These are phyloP conservation scores for Backusella tarrabulga DNA, from an alignment of 192 early-diverging fungal species.

Conservation along the genomic window DNA sequence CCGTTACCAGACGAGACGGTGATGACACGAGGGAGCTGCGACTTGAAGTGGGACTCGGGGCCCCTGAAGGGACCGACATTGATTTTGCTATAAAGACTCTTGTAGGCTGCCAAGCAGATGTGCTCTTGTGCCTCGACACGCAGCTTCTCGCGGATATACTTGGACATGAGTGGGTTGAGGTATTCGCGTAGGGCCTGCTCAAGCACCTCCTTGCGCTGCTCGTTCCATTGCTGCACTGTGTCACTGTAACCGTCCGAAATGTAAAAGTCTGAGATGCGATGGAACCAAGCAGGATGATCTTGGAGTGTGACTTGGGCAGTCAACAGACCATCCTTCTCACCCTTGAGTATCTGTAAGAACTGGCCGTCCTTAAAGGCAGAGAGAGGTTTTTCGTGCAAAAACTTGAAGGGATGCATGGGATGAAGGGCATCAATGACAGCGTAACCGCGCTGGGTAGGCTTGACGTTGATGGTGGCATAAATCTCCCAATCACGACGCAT, in stretches of 20 bases:
- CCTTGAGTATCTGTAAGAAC: constrained; percentile 75
- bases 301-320: constrained; percentile 56
- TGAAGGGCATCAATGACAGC: constrained; percentile 77
- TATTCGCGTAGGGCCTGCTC: constrained; percentile 60
- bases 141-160: constrained; percentile 74
- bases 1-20: constrained; percentile 76
- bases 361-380: constrained; percentile 68
- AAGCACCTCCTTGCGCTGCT: constrained; percentile 63
- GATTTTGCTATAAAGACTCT: constrained; percentile 68
- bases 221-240: constrained; percentile 74
- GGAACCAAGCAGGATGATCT: constrained; percentile 44
- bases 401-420: constrained; percentile 82
- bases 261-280: constrained; percentile 50
- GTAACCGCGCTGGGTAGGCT: constrained; percentile 79
- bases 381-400: constrained; percentile 73
- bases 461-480: constrained; percentile 68
- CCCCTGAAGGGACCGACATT: constrained; percentile 58
- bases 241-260: constrained; percentile 61
- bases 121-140: constrained; percentile 68
- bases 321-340: constrained; percentile 71
- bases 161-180: constrained; percentile 69
- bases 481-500: constrained; percentile 70
- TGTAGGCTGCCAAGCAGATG: constrained; percentile 64
- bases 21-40: constrained; percentile 55
- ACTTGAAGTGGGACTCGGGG: constrained; percentile 31